Base-by-base conservation (phyloP, 2,329 filamentous ascomycete species). In the Fusarium sp. region DNA sequence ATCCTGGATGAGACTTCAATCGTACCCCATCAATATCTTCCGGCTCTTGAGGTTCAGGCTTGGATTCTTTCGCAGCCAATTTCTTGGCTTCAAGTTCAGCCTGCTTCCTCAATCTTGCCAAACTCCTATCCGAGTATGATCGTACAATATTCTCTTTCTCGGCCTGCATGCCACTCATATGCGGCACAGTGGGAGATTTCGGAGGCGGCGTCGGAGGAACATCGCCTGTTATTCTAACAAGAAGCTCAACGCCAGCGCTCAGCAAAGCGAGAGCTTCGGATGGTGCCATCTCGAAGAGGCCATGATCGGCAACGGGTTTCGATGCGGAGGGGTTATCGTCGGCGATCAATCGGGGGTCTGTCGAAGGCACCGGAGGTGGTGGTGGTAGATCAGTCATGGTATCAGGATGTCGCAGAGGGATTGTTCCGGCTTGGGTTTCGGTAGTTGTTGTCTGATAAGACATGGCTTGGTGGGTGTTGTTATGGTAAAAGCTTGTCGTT, bases 201-300 rank as follows among this genome's bases (percentile, higher is more conserved):
- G 90, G 86, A 8, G 92, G 91, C 58, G 91, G 92, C n/a, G 91
- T 96, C 18, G 91, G 92, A 24, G 92, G 93, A 15, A 96, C 85
- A 75, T 97, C 93, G 76, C 92, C 92, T 3, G 91, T 93, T 62
- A 91, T 84, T 68, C 87, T 86, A 29, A 94, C 91, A 54, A 96
- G 85, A 6, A 88, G 85, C 74, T 94, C 91, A 65, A 94, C 84
- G 62, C 88, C 88, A 41, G 88, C 85, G 71, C 90, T 90, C n/a
- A 98, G 86, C 69, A 97, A 84, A 76, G 91, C 92, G 76, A 98
- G 86, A 8, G 94, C 94, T 4, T 90, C 90, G 54, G 91, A 84
- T 6, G 94, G 89, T 2, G 89, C 83, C 64, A 98, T 85, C 54
- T 87, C 87, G 81, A 92, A 92, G 67, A 97, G 86, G 78, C 94